Percentiles rank a stretch among this genome's conserved stretches.
These are phyloP conservation scores for Boletus eberwhitei DNA, from an alignment of 768 basidiomycete genomes.

Conservation along the genomic window DNA sequence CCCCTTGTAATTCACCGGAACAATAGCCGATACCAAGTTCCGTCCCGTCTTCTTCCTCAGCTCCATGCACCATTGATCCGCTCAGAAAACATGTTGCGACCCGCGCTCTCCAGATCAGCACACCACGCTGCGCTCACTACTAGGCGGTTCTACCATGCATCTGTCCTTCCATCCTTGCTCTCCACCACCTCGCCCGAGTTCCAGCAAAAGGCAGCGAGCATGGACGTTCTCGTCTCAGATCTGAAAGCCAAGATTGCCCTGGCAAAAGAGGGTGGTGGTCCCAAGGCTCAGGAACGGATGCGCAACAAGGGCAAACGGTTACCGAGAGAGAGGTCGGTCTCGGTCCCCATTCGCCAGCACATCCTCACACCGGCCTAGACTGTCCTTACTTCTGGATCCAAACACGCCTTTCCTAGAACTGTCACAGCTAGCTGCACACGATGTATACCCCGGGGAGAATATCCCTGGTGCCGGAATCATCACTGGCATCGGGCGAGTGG, in stretches of 20 bases:
- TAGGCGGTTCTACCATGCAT: constrained; percentile 57
- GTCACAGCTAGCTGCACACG: constrained; percentile 81
- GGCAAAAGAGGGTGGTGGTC: constrained; percentile 69
- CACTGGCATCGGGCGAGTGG: constrained; percentile 77
- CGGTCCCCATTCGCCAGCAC: background rate
- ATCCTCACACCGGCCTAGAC: constrained; percentile 37
- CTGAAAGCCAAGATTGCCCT: constrained; percentile 56
- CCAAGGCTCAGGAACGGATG: constrained; percentile 73
- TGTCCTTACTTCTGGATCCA: constrained; percentile 75
- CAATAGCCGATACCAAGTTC: constrained; percentile 20
- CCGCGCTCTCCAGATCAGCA: constrained; percentile 13
- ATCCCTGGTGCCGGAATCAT: constrained; percentile 91
- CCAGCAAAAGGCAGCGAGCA: constrained; percentile 56
- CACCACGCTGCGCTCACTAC: background rate
- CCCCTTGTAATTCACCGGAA: background rate
- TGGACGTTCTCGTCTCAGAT: constrained; percentile 67
- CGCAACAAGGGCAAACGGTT: constrained; percentile 74
- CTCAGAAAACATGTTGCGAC: constrained; percentile 20
- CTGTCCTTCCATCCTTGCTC: constrained; percentile 68
- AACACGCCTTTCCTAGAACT: constrained; percentile 89
- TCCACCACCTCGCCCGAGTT: constrained; percentile 74
- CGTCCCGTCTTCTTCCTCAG: constrained; percentile 12
- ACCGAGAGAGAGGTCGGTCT: constrained; percentile 72
- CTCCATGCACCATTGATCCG: background rate
- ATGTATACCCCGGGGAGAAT: constrained; percentile 70